These are phyloP conservation scores for Periconia macrospinosa DNA, from an alignment of 2,329 filamentous ascomycete genomes.

Conservation along the genomic window DNA sequence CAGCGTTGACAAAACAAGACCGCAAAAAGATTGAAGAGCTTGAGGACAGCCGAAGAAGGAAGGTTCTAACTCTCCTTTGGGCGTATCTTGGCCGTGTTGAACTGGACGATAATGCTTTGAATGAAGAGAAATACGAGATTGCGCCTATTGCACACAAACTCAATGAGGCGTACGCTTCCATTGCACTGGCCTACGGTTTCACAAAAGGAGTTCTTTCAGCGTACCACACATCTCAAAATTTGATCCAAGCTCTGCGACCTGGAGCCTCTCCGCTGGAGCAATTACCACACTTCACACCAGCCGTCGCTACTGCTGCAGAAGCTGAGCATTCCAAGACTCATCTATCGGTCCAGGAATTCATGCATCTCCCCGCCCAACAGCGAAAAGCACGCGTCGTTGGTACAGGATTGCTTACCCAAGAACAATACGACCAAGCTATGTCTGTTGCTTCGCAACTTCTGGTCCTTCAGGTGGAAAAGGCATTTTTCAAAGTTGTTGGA, in stretches of 20 bases:
- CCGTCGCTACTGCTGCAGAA: conserved; percentile 65
- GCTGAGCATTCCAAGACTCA: conserved; percentile 66
- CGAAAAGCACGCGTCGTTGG: conserved; percentile 73
- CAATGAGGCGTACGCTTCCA: conserved; percentile 83
- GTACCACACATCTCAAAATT: conserved; percentile 78
- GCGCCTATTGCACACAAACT: conserved; percentile 83
- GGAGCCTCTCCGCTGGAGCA: conserved; percentile 86
- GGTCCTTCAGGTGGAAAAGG: conserved; percentile 80
- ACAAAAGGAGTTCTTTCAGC: conserved; percentile 79
- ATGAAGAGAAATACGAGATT: conserved; percentile 85
- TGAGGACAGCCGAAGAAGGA: conserved; percentile 78
- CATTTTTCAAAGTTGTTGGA: conserved; percentile 97
- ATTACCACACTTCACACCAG: conserved; percentile 80
- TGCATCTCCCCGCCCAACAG: conserved; percentile 76
- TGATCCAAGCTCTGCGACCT: conserved; percentile 88
- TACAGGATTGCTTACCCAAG: conserved; percentile 69
- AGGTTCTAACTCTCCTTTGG: conserved; percentile 89
- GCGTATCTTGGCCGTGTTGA: conserved; percentile 90
- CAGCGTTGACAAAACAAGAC: conserved; percentile 71
- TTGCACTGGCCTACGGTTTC: conserved; percentile 84
- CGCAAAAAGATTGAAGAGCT: conserved; percentile 75
- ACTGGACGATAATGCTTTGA: conserved; percentile 74
- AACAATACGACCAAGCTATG: conserved; percentile 76
- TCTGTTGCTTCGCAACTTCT: conserved; percentile 82
- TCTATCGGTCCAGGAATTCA: conserved; percentile 81